Percentiles rank a stretch among this genome's conserved stretches.
phyloP scores from a whole-genome alignment of 805 yeast species.

The Candida peoriensis region DNA sequence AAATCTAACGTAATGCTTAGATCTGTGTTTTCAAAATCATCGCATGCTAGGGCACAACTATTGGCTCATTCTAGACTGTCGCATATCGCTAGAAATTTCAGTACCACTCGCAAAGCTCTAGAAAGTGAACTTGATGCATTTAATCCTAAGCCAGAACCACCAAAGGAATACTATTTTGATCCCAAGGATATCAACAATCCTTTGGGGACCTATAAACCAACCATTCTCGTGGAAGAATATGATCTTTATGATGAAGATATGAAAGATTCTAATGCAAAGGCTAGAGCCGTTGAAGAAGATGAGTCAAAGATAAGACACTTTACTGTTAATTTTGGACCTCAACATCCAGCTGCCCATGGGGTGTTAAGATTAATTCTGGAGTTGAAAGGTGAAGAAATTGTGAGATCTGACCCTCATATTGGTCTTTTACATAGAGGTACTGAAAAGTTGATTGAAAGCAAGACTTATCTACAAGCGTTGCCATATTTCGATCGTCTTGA shows the following conservation, averaged over 20 bases:
- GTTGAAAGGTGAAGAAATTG: conserved; percentile 83
- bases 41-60: conserved; percentile 3
- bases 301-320: conserved; percentile 66
- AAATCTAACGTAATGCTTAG: conserved; percentile 3
- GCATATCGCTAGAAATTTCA: conserved; percentile 1
- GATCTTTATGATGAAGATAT: conserved; percentile 35
- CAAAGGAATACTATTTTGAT: conserved; percentile 11
- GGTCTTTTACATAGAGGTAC: conserved; percentile 87
- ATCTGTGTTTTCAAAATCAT: conserved; percentile 2
- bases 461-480: conserved; percentile 82
- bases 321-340: conserved; percentile 89
- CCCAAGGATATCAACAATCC: conserved; percentile 32
- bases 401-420: conserved; percentile 84
- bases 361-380: conserved; percentile 82
- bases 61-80: background rate
- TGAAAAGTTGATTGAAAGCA: conserved; percentile 80
- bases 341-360: conserved; percentile 94
- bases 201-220: conserved; percentile 32
- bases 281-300: conserved; percentile 17
- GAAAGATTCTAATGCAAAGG: conserved; percentile 24
- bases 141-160: conserved; percentile 17
- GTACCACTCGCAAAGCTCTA: background rate
- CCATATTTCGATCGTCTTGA: conserved; percentile 87
- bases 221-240: conserved; percentile 23
- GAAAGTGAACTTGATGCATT: conserved; percentile 21